phyloP scores from a whole-genome alignment of 106 monocot genomes.

The Ottelia alismoides region DNA sequence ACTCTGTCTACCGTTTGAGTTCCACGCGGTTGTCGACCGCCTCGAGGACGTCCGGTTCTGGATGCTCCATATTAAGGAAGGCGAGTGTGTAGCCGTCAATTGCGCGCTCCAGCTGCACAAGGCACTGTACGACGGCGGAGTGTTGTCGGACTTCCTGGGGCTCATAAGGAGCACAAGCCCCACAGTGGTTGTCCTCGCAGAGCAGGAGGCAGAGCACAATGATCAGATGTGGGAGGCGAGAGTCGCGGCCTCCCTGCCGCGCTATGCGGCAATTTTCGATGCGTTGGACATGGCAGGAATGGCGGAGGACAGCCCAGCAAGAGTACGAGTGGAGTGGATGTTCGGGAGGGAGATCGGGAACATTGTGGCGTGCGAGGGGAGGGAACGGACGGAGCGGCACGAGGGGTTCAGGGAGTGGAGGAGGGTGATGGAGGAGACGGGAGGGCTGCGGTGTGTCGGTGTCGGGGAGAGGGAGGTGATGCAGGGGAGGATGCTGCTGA shows the following conservation, averaged over 20 bases:
- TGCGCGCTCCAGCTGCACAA: conserved; percentile 59
- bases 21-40: conserved; percentile 69
- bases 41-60: conserved; percentile 88
- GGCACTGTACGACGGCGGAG: conserved; percentile 33
- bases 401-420: conserved; percentile 58
- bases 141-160: conserved; percentile 33
- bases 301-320: conserved; percentile 24
- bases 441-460: conserved; percentile 30
- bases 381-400: conserved; percentile 52
- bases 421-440: conserved; percentile 30
- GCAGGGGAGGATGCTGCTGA: conserved; percentile 48
- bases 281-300: conserved; percentile 29
- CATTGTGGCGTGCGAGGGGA: conserved; percentile 44
- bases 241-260: conserved; percentile 31
- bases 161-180: conserved; percentile 68
- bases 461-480: conserved; percentile 42
- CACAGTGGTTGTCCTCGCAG: conserved; percentile 43
- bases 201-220: conserved; percentile 63
- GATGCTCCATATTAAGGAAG: conserved; percentile 92
- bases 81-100: conserved; percentile 78
- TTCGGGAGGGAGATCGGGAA: conserved; percentile 72
- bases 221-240: conserved; percentile 47
- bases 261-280: conserved; percentile 78
- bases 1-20: conserved; percentile 48
- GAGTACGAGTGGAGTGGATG: conserved; percentile 71